Base-by-base conservation (phyloP, 176 grass and related monocot genomes). In the Bromus sterilis region DNA sequence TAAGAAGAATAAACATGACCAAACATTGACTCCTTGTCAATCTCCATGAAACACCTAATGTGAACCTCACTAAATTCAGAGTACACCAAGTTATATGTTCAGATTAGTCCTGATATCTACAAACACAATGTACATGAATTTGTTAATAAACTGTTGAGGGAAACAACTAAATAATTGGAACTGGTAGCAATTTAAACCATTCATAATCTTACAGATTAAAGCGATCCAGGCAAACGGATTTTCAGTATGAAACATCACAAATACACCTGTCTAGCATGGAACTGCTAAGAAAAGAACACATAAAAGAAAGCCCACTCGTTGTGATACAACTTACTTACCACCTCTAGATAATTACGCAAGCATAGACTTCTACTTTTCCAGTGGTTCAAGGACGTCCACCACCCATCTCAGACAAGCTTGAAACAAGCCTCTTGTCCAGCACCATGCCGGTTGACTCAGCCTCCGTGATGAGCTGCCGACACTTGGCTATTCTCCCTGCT, bases 401-500 rank as follows among this genome's bases (percentile, higher is more conserved):
- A n/a, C n/a, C n/a, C n/a, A n/a, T n/a, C n/a, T n/a, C n/a, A n/a
- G n/a, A n/a, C n/a, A n/a, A n/a, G n/a, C n/a, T n/a, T n/a, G n/a
- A n/a, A n/a, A n/a, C n/a, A n/a, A n/a, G n/a, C n/a, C n/a, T n/a
- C n/a, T n/a, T n/a, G n/a, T n/a, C n/a, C n/a, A n/a, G n/a, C n/a
- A n/a, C n/a, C n/a, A 97, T 51, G 31, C 92, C 92, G 2, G 31
- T 70, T 4, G 76, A 80, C 36, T 92, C 74, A 7, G 87, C 65
- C 42, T 97, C 95, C 83, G 71, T 94, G 24, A 85, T 63, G n/a
- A 97, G 66, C 71, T 89, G 85, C 49, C 29, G 71, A 59, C 95
- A 97, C 51, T 83, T 97, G 15, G 85, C 89, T 75, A 66, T 18
- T 79, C 89, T 88, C 21, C 91, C 89, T 21, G 43, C 76, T 46